These are phyloP conservation scores for Aspergillus hancockii DNA, from an alignment of 495 filamentous ascomycete species.

Conservation along the genomic window DNA sequence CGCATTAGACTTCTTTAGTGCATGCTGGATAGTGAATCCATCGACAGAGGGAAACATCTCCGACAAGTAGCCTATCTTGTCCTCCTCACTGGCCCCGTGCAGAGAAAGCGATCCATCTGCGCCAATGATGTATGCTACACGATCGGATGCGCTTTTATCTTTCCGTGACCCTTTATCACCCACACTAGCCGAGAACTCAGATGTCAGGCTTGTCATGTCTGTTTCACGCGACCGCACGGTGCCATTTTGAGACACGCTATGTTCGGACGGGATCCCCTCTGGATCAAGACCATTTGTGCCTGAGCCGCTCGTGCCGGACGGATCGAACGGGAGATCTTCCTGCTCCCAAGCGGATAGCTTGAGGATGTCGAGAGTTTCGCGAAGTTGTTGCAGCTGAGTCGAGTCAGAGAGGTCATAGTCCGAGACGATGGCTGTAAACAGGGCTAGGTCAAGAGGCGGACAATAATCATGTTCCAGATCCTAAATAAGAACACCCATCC, in stretches of 20 bases:
- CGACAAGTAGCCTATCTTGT: constrained; percentile 56
- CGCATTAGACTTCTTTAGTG: constrained; percentile 62
- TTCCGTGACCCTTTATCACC: constrained; percentile 18
- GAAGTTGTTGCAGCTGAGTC: constrained; percentile 51
- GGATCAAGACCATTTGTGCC: constrained; percentile 24
- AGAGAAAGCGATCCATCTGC: constrained; percentile 40
- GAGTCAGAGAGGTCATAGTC: constrained; percentile 62
- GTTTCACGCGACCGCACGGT: constrained; percentile 41
- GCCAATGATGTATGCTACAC: constrained; percentile 32
- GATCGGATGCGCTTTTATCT: constrained; percentile 20
- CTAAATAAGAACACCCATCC: constrained; percentile 20
- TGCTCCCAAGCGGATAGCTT: constrained; percentile 62
- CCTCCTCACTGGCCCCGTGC: constrained; percentile 52
- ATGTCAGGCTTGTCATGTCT: constrained; percentile 43
- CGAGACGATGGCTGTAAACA: constrained; percentile 62
- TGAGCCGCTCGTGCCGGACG: constrained; percentile 63
- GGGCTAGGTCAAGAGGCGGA: constrained; percentile 62
- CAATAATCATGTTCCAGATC: constrained; percentile 55
- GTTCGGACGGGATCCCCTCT: constrained; percentile 27
- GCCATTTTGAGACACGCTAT: constrained; percentile 27
- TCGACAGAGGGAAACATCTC: constrained; percentile 72
- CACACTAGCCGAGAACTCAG: constrained; percentile 25
- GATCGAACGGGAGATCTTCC: constrained; percentile 72
- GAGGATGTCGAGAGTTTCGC: constrained; percentile 56
- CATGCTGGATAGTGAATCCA: constrained; percentile 60